Evolutionary conservation across 805 yeast genomes (phyloP), one percentile per base, ranked within the genome.

Genomic region (Candida ulmi): DNA sequence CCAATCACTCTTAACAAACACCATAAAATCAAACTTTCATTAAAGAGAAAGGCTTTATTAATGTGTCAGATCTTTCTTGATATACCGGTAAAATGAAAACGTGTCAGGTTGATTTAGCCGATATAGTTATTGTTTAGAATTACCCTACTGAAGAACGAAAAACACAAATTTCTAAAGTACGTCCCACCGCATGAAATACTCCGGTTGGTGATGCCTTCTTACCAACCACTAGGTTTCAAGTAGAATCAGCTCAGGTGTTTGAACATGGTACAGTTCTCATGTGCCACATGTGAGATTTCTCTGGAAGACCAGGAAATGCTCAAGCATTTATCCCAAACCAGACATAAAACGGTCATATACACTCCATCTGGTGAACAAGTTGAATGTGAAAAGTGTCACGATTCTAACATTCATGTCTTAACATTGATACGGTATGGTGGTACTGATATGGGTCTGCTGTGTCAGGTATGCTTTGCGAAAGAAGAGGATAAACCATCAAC

Each of bases 311-410:
- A 50, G 28, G 68, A 65, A 5, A 69, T 75, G 61, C 65, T 70
- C 44, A 76, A 71, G 51, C 84, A 78, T 57, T 58, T 76, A 25
- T 61, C 76, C 0, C 39, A 67, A 1, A 71, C 81, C 1, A 65
- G 83, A 38, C 84, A 78, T 61, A 76, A 72, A 49, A 57, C 66
- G 1, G 67, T 76, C 6, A 40, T 47, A 24, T 63, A 63, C 44
- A 54, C 50, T 6, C 39, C 51, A 0, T 48, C 61, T 3, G 64
- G 58, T 9, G 80, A 76, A 47, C 58, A 55, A 9, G 53, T 78
- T 3, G 66, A 65, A 45, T 78, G 84, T 55, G 82, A 76, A 51
- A 74, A 71, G 31, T 78, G 84, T 55, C 65, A 64, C 17, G 74
- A 76, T 48, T 47, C 65, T 29, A 78, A 76, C 47, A 65, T 78